Evolutionary conservation across 2,329 filamentous ascomycete genomes (phyloP).

Genomic region (Colletotrichum zoysiae): DNA sequence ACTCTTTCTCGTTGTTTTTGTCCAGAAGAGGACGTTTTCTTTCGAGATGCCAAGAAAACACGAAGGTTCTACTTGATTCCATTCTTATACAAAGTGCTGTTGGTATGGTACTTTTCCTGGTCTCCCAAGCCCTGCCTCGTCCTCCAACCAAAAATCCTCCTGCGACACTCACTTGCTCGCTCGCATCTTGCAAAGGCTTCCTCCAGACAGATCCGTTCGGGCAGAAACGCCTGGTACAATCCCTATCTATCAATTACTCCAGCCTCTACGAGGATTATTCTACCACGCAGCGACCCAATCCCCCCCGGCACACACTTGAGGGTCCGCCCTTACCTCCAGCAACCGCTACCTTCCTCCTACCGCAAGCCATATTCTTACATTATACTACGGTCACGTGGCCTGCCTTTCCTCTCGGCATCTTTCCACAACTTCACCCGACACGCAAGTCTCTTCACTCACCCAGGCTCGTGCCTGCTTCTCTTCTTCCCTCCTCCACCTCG

Average conservation of each 20-base stretch:
- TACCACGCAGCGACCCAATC: too few species aligned
- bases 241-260: background rate
- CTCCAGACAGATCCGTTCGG: background rate
- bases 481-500: background rate
- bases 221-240: rapidly evolving
- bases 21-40: background rate
- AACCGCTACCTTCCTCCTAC: background rate
- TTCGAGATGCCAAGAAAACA: too few species aligned
- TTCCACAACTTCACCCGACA: rapidly evolving
- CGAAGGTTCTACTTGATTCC: background rate
- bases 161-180: background rate
- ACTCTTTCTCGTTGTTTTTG: background rate
- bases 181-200: background rate
- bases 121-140: background rate
- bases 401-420: background rate
- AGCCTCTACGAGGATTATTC: background rate
- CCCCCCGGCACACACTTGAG: background rate
- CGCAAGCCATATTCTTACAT: background rate
- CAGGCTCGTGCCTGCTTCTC: background rate
- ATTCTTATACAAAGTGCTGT: rapidly evolving
- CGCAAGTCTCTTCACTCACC: too few species aligned
- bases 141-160: background rate
- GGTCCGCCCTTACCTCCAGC: background rate
- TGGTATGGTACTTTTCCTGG: background rate
- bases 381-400: background rate